phyloP scores from a whole-genome alignment of 1,284 basidiomycete species.

The Lentinus polychrous region DNA sequence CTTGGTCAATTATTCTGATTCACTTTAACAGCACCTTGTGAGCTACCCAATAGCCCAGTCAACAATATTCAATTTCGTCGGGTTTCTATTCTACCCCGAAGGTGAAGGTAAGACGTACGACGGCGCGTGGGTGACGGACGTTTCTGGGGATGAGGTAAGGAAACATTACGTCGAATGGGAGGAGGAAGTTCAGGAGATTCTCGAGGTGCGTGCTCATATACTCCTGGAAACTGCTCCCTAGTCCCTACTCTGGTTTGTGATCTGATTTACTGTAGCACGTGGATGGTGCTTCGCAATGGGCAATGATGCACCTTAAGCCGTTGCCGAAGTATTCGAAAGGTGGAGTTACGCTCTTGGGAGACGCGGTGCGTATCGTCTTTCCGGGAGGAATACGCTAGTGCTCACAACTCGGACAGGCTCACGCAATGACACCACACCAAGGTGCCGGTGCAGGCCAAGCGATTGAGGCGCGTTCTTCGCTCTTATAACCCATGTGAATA shows the following conservation, averaged over 20 bases:
- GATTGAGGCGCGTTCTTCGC: conserved; percentile 21
- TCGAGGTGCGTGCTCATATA: conserved; percentile 17
- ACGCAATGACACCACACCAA: conserved; percentile 29
- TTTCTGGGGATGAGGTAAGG: conserved; percentile 13
- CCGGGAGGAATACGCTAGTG: too few species aligned
- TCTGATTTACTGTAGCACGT: conserved; percentile 17
- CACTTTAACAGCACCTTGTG: conserved; percentile 17
- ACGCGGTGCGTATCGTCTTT: conserved; percentile 19
- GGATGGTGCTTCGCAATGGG: conserved; percentile 25
- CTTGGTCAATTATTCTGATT: background rate
- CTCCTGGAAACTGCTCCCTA: background rate
- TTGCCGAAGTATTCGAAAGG: conserved; percentile 20
- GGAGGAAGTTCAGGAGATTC: conserved; percentile 19
- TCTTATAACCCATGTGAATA: background rate
- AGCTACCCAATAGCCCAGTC: conserved; percentile 20
- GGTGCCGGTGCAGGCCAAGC: conserved; percentile 30
- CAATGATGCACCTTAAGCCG: conserved; percentile 21
- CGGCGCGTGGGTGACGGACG: conserved; percentile 16
- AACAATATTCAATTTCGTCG: conserved; percentile 19
- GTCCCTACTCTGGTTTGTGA: background rate
- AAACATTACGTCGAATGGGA: conserved; percentile 18
- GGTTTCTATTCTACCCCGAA: conserved; percentile 14
- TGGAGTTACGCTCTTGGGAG: conserved; percentile 23
- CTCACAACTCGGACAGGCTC: conserved; percentile 19
- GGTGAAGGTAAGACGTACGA: conserved; percentile 15